These are phyloP conservation scores for Calocybe gangraenosa DNA, from an alignment of 768 basidiomycete species.

Conservation along the genomic window DNA sequence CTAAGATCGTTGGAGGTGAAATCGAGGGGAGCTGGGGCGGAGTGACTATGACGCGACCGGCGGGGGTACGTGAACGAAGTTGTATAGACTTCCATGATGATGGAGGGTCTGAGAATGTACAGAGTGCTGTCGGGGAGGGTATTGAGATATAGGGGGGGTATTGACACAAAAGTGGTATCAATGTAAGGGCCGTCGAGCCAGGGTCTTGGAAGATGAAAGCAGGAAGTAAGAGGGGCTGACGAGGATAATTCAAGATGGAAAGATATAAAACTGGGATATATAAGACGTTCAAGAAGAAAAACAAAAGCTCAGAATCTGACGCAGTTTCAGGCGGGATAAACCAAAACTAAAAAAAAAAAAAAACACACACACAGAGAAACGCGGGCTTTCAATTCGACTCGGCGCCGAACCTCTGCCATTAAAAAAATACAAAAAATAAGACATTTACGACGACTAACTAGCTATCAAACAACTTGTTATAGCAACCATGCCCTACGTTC, in stretches of 20 bases:
- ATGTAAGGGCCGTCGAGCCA: conserved; percentile 27
- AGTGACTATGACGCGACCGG: conserved; percentile 67
- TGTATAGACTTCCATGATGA: conserved; percentile 88
- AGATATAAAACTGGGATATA: conserved; percentile 17
- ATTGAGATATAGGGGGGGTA: conserved; percentile 43
- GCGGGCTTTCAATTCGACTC: conserved; percentile 35
- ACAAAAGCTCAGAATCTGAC: conserved; percentile 11
- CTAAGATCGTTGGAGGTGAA: conserved; percentile 32
- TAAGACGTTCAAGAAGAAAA: conserved; percentile 24
- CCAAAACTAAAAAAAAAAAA: conserved; percentile 24
- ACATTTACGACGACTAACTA: background rate
- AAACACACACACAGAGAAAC: conserved; percentile 19
- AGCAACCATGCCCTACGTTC: conserved; percentile 47
- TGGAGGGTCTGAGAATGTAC: conserved; percentile 21
- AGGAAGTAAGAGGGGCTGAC: conserved; percentile 25
- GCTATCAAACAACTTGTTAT: conserved; percentile 61
- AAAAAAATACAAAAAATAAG: too few species aligned
- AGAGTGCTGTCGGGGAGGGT: conserved; percentile 28
- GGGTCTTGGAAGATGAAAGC: conserved; percentile 23
- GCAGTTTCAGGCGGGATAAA: conserved; percentile 31
- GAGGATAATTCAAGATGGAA: conserved; percentile 24
- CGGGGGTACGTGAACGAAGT: conserved; percentile 92
- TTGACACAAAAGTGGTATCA: conserved; percentile 53
- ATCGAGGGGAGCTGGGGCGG: conserved; percentile 50
- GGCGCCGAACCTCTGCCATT: conserved; percentile 7